phyloP scores from a whole-genome alignment of 805 yeast species.

The Scheffersomyces stipitis region DNA sequence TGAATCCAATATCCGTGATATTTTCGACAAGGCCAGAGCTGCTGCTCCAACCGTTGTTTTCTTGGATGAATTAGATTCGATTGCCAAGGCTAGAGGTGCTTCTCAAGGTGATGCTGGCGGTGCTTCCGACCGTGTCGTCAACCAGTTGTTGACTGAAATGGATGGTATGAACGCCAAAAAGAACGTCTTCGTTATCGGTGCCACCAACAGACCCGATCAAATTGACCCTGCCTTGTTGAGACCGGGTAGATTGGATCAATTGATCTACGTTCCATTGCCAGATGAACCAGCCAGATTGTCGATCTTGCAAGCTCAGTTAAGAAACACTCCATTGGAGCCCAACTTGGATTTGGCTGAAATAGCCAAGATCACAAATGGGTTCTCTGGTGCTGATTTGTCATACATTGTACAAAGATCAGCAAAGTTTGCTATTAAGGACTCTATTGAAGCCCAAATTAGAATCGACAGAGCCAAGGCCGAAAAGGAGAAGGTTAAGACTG shows the following conservation, averaged over 20 bases:
- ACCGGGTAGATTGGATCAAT: conserved; percentile 98
- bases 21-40: conserved; percentile 97
- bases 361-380: conserved; percentile 93
- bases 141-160: conserved; percentile 96
- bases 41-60: conserved; percentile 99
- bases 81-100: conserved; percentile 96
- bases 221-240: conserved; percentile 97
- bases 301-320: conserved; percentile 90
- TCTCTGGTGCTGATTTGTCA: conserved; percentile 98
- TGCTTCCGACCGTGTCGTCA: conserved; percentile 93
- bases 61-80: conserved; percentile 96
- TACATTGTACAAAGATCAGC: conserved; percentile 99
- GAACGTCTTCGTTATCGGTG: conserved; percentile 98
- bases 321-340: conserved; percentile 98
- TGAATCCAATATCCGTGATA: conserved; percentile 95
- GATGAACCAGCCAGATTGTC: conserved; percentile 93
- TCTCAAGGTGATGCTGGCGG: conserved; percentile 88
- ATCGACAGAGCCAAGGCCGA: conserved; percentile 39
- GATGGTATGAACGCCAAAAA: conserved; percentile 99
- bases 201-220: conserved; percentile 99
- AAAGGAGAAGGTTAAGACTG: conserved; percentile 34
- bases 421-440: conserved; percentile 96
- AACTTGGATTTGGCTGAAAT: conserved; percentile 86
- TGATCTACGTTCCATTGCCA: conserved; percentile 97
- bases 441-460: conserved; percentile 74